Evolutionary conservation across 352 stramenopile genomes (phyloP), one percentile per base, ranked within the genome.

Genomic region (Phytopythium helicoides): DNA sequence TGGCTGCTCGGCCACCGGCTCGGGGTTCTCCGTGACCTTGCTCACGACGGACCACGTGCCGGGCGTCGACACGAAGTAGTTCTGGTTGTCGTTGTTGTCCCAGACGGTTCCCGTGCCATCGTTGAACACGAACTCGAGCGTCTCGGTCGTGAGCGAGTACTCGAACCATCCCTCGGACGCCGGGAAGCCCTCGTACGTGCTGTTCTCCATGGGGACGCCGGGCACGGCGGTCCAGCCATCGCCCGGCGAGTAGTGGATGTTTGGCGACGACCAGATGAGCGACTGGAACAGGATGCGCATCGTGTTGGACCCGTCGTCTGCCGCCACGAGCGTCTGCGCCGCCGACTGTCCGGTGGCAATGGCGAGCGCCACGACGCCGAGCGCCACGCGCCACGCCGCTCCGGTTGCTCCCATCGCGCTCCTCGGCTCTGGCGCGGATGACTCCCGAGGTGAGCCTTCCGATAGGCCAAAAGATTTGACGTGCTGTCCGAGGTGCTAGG

Each of bases 91-190:
- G 58, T 76, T 76, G 66, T 76, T 76, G n/a, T n/a, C n/a, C n/a
- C n/a, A n/a, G n/a, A n/a, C n/a, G n/a, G n/a, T n/a, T n/a, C n/a
- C n/a, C n/a, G 57, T 80, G 59, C 64, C 60, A 58, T 76, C 62
- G 58, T 80, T 80, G 61, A 75, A 78, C 19, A 78, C 68, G 41
- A 78, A 75, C 62, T 78, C 62, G 23, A 73, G 59, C 46, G 68
- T 55, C 23, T 36, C 47, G 16, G 68, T 52, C 56, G 63, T 55
- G 56, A 78, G 45, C 16, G 38, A 41, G 62, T 75, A 69, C 62
- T 75, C 44, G 46, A 66, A 75, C 68, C 68, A 78, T 35, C 65
- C 61, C 6, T 70, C 31, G 14, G 37, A 48, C 7, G 68, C 56
- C 12, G 55, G 44, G 56, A 64, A 78, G 42, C 63, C 52, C 9